A percentile compares a stretch with the other conserved stretches of the same genome.
Evolutionary conservation across 768 basidiomycete species (phyloP).

Genomic region (Boletus barrowsii): DNA sequence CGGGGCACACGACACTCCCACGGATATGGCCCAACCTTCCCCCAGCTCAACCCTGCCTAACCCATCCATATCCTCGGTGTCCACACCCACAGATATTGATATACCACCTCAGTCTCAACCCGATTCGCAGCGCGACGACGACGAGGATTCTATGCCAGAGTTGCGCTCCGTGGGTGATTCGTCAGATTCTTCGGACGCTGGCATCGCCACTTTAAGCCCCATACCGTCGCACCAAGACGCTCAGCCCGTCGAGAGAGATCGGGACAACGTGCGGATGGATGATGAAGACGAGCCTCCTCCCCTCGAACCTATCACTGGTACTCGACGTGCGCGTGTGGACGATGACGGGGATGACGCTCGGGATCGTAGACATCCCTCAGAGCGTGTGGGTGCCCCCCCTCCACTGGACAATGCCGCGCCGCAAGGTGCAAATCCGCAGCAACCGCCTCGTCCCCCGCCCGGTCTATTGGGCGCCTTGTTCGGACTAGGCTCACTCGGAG

Average conservation of each 20-base stretch:
- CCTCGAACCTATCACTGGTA: slow-evolving; percentile 32
- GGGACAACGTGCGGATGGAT: slow-evolving; percentile 27
- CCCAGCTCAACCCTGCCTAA: background rate
- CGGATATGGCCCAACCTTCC: slow-evolving; percentile 1
- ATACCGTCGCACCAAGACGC: slow-evolving; percentile 15
- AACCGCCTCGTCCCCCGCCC: slow-evolving; percentile 11
- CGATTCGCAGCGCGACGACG: slow-evolving; percentile 22
- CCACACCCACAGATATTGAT: slow-evolving; percentile 2
- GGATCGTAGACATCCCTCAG: slow-evolving; percentile 62
- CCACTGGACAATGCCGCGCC: slow-evolving; percentile 20
- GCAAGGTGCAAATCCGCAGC: slow-evolving; percentile 24
- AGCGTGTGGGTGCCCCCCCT: slow-evolving; percentile 42
- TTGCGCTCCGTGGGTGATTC: slow-evolving; percentile 39
- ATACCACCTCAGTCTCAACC: slow-evolving; percentile 5
- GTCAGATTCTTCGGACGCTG: slow-evolving; percentile 34
- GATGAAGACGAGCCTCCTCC: slow-evolving; percentile 31
- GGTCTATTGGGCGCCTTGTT: slow-evolving; percentile 28
- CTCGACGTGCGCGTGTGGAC: slow-evolving; percentile 55
- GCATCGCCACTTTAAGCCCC: slow-evolving; percentile 31
- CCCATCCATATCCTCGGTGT: slow-evolving; percentile 1
- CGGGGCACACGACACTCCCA: background rate
- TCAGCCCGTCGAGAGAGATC: slow-evolving; percentile 32
- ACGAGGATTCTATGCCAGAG: slow-evolving; percentile 41
- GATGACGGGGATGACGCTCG: slow-evolving; percentile 60
- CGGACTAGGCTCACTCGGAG: slow-evolving; percentile 15